Evolutionary conservation across 768 basidiomycete species (phyloP), one percentile per base, ranked within the genome.

Genomic region (Hericium erinaceus): DNA sequence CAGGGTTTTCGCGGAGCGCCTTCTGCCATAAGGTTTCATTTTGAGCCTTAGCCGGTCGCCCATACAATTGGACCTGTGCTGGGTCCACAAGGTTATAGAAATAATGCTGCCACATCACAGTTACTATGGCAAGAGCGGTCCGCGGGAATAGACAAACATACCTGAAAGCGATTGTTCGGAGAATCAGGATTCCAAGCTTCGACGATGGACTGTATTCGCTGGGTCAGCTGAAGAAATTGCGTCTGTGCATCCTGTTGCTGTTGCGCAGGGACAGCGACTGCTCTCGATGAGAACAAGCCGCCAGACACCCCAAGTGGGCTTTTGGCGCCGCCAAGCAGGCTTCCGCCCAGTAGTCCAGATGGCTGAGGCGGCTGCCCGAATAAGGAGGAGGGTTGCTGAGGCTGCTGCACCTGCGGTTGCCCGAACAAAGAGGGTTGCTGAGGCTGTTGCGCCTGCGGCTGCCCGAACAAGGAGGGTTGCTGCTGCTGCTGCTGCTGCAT

Each of bases 31-130:
- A 64, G 9, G 74, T 74, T 48, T 91, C 87, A 50, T 89, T 85
- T 5, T 80, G 78, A 12, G 84, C 83, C 63, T 89, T 89, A 13
- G 75, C 68, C 12, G 92, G 91, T 15, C 87, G 82, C 7, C 80
- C 83, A 60, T 89, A 94, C 54, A 83, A 62, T 26, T 72, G 75
- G 2, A 87, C 81, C 62, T 84, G 77, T 5, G 73, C 74, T 0
- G 89, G 87, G 63, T 87, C 83, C 4, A 92, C 89, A 13, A 89
- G 73, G 64, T 92, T 93, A 68, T 94, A 93, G 63, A 94, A 94
- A 61, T 81, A 82, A 61, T 89, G 80, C 90, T 92, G 56, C 39
- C 28, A 51, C 16, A 50, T 13, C 18, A 50, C 33, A 51, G 38
- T 57, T 28, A 54, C 37, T n/a, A 7, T 55, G 24, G 22, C 12